These are phyloP conservation scores for Colletotrichum liaoningense DNA, from an alignment of 2,329 filamentous ascomycete species.

Conservation along the genomic window DNA sequence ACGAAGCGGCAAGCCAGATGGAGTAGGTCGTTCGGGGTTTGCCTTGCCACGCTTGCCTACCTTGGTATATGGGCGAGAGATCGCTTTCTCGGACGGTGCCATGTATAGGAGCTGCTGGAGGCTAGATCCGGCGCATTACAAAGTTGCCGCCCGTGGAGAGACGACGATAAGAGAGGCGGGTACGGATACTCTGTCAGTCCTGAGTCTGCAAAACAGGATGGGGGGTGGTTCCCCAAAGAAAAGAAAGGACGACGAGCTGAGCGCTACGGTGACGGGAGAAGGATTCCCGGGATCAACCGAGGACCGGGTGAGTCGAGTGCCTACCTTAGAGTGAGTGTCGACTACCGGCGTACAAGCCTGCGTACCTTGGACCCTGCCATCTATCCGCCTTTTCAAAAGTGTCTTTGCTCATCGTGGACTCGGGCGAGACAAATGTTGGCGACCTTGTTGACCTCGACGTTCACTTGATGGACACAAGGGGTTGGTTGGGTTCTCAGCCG, in stretches of 20 bases:
- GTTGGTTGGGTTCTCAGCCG: not conserved
- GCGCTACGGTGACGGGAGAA: not conserved
- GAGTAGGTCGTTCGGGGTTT: not conserved
- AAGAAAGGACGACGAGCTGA: not conserved
- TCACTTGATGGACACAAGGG: not conserved
- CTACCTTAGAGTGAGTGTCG: not conserved
- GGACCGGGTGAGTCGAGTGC: not conserved
- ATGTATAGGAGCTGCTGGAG: not conserved
- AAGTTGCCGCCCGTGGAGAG: not conserved
- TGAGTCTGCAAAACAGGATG: not conserved
- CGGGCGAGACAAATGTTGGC: not conserved
- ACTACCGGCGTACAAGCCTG: not conserved
- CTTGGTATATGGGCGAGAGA: not conserved
- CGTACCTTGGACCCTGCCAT: not conserved
- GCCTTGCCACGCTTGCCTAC: not conserved
- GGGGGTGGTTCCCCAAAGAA: not conserved
- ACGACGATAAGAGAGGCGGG: not conserved
- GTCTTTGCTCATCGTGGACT: not conserved
- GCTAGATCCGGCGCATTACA: not conserved
- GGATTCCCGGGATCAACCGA: slow-evolving; percentile 1
- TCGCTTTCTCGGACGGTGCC: not conserved
- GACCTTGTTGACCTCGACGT: not conserved
- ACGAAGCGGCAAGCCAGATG: not conserved
- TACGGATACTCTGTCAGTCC: not conserved
- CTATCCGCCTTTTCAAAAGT: not conserved